Evolutionary conservation across 352 stramenopile species (phyloP), one percentile per base, ranked within the genome.

Genomic region (Pythium sp.): DNA sequence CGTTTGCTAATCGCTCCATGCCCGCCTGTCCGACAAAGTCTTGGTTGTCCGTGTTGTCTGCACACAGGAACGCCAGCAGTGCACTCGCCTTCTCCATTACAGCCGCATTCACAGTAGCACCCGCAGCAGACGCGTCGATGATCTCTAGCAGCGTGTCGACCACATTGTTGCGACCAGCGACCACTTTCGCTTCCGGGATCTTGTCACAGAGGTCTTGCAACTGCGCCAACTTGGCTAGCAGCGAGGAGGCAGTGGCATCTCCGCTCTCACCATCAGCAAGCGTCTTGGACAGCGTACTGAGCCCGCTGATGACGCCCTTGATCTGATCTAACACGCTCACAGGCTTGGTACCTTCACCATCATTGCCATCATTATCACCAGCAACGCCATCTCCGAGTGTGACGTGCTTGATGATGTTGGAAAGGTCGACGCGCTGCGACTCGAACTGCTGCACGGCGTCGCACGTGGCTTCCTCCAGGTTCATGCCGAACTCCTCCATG

Each of bases 401-500:
- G 38, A 70, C 38, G 28, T 51, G 72, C 73, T 93, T 95, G 60
- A 94, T 89, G 65, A 94, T 86, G 65, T 91, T 93, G 55, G 81
- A 92, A 28, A 97, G 72, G 69, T 97, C 89, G 47, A 97, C 89
- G 58, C 86, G 87, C 69, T 97, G 87, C 41, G 86, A 92, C 66
- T 87, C 75, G 58, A 97, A 97, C 75, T 97, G 91, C 68, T 86
- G 71, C 36, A 97, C 73, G 1, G 91, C 87, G 47, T 97, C 91
- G 8, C 62, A 67, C 61, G 92, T 77, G 18, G 90, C 90, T 30
- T 95, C 89, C 36, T 89, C 81, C n/a, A 79, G 67, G 2, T 74
- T 70, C 86, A 97, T 95, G 51, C 94, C 90, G 73, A 97, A 97
- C 57, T 97, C 91, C 57, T 93, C 86, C 57, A 97, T 75, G 78